phyloP scores from a whole-genome alignment of 805 yeast species.

The Wickerhamomyces xylosicus region DNA sequence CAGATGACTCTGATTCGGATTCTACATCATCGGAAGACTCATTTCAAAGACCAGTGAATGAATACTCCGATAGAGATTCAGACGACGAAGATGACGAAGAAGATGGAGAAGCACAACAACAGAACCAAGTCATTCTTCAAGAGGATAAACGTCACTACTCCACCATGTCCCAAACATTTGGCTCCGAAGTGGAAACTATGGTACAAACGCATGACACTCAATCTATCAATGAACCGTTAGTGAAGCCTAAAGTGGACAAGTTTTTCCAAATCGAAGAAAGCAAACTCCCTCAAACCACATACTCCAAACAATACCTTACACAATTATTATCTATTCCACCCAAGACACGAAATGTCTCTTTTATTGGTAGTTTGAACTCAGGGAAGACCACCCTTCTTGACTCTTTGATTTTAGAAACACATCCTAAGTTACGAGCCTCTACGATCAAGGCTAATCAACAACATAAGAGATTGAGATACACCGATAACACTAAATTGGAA shows the following conservation, averaged over 20 bases:
- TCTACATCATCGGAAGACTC: slow-evolving; percentile 13
- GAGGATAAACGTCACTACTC: slow-evolving; percentile 38
- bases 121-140: slow-evolving; percentile 25
- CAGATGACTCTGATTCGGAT: slow-evolving; percentile 37
- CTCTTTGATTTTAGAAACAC: slow-evolving; percentile 56
- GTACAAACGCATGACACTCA: slow-evolving; percentile 44
- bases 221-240: slow-evolving; percentile 50
- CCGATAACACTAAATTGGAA: slow-evolving; percentile 67
- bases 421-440: slow-evolving; percentile 45
- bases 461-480: slow-evolving; percentile 58
- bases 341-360: slow-evolving; percentile 60
- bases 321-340: slow-evolving; percentile 43
- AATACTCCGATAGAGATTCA: slow-evolving; percentile 8
- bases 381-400: slow-evolving; percentile 84
- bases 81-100: slow-evolving; percentile 15
- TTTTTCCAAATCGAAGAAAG: slow-evolving; percentile 38
- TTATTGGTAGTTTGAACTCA: slow-evolving; percentile 73
- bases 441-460: neutral
- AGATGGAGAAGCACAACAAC: slow-evolving; percentile 5
- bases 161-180: slow-evolving; percentile 37
- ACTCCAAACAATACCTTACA: slow-evolving; percentile 53
- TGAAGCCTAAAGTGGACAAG: slow-evolving; percentile 37
- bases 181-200: slow-evolving; percentile 55
- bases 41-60: slow-evolving; percentile 8
- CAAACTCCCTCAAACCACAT: slow-evolving; percentile 47